These are phyloP conservation scores for Scortechinia acanthostroma DNA, from an alignment of 2,329 filamentous ascomycete species.

Conservation along the genomic window DNA sequence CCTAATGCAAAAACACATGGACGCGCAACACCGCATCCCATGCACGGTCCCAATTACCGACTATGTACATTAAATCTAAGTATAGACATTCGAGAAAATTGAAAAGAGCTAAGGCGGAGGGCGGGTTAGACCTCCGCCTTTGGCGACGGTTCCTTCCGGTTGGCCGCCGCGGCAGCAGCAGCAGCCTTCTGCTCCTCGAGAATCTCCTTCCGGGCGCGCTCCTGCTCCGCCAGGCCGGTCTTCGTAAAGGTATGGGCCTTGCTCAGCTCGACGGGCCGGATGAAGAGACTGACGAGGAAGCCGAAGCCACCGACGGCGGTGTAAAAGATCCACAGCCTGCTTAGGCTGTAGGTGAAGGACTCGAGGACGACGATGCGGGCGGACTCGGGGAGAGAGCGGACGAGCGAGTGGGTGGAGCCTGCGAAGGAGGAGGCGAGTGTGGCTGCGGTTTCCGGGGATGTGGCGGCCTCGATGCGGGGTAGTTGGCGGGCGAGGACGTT, in stretches of 20 bases:
- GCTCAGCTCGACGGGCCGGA: conserved; percentile 21
- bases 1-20: no score
- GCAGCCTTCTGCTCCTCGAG: conserved; percentile 9
- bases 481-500: conserved; percentile 18
- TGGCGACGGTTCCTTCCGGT: no score
- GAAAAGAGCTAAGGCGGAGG: no score
- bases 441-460: conserved; percentile 17
- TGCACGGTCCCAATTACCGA: no score
- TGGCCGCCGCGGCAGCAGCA: not conserved
- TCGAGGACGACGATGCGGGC: conserved; percentile 26
- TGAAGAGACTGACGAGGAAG: conserved; percentile 25
- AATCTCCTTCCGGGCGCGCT: conserved; percentile 25
- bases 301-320: conserved; percentile 22
- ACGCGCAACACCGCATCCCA: no score
- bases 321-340: conserved; percentile 41
- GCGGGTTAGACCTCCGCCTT: no score
- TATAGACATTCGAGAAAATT: no score
- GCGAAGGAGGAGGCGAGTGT: conserved; percentile 21
- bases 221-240: conserved; percentile 32
- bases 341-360: conserved; percentile 30
- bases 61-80: no score
- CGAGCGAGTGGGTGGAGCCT: conserved; percentile 18
- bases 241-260: conserved; percentile 29
- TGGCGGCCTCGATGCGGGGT: conserved; percentile 12
- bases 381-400: conserved; percentile 17